Evolutionary conservation across 176 grass and related monocot genomes (phyloP), one percentile per base, ranked within the genome.

Genomic region (Carex cristatella): DNA sequence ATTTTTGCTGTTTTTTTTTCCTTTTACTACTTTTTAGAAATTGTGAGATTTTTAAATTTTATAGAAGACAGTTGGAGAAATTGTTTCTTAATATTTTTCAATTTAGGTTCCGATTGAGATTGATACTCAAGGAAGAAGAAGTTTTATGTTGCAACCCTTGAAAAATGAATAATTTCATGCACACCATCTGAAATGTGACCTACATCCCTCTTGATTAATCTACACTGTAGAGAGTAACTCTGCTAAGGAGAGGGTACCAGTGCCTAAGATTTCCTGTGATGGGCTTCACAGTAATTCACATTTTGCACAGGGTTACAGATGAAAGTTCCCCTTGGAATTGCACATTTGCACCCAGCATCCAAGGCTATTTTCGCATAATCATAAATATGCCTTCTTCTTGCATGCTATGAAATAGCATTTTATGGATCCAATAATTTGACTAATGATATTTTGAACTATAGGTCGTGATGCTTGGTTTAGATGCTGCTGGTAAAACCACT

Each of bases 401-500:
- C 42, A 53, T 74, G 18, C 19, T 48, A 12, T 53, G 30, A 51
- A 10, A 28, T 74, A 51, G n/a, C 40, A 49, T 71, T 74, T 8
- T 12, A 15, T 33, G 14, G 32, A 69, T 69, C 32, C 65, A 69
- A 69, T 40, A 53, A 51, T 79, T 28, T 78, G 30, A 58, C 7
- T 33, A n/a, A n/a, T 55, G 40, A 68, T 83, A 3, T 48, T 67
- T 83, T 65, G 61, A 27, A 67, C 38, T 83, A 18, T 55, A 83
- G 81, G 81, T 83, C 4, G 81, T 83, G 46, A 83, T 83, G 81
- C 81, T 83, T 67, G 81, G 81, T 18, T 69, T 83, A 63, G 81
- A 83, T 67, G 81, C 81, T 67, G 81, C 81, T 32, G 81, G 81
- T 67, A 83, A 83, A 83, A 83, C 81, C 59, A 83, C 81, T 51